Base-by-base conservation (phyloP, 345 rosid species). In the Eucalyptus tenuipes region DNA sequence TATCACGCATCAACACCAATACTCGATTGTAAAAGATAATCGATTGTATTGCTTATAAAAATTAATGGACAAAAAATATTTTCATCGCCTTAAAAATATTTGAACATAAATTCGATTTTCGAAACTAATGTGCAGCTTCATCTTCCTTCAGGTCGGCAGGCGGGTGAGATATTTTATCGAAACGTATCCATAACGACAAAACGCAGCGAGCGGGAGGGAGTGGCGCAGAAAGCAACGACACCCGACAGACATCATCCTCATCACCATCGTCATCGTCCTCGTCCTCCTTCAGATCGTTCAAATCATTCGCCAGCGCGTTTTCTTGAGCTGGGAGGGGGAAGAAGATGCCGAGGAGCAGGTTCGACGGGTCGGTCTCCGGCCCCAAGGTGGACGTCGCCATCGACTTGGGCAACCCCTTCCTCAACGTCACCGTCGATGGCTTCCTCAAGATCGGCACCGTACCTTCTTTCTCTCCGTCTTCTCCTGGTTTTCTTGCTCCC, bases 401-500 rank as follows among this genome's bases (percentile, higher is more conserved):
- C 59, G 98, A 97, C 91, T 93, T 88, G 94, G 98, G 98, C 88
- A 90, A 94, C 89, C 96, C 95, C 64, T 91, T 97, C 29, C 97
- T 96, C 86, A 96, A 97, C 88, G 91, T 91, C 92, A 92, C 96
- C 66, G 92, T 94, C 53, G 98, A 96, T 91, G 98, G 96, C 12
- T 96, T 95, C 92, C 92, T 97, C 92, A 97, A 97, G 97, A 95
- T 94, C 87, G 99, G 96, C 92, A 90, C 95, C 86, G 98, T 97
- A 93, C 24, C 37, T 20, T 55, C 44, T 45, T 61, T 8, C 66
- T 88, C 49, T 22, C n/a, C 86, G 8, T 49, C 49, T 55, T 71
- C 25, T 15, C 33, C 44, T 64, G 31, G 50, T 4, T 45, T 16
- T 71, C 10, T 27, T 24, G 31, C 61, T 29, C 42, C 11, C 80